Evolutionary conservation across 2,329 filamentous ascomycete species (phyloP).

Genomic region (Aureobasidium sp.): DNA sequence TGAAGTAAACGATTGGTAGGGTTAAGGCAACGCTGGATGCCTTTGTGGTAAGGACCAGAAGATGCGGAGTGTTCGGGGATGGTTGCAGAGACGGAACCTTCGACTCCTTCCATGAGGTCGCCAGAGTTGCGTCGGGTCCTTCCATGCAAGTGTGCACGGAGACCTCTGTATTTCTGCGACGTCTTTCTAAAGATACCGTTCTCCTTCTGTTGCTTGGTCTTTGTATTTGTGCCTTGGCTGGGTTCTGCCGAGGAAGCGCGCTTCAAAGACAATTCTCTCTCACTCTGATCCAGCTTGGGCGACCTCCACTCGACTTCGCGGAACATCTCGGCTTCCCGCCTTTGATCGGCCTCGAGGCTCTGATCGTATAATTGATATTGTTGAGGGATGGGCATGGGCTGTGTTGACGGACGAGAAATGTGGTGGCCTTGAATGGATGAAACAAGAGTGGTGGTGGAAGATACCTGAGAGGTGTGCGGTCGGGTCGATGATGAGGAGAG

Average conservation of each 20-base stretch:
- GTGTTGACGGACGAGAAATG: slow-evolving; percentile 9
- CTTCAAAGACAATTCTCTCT: slow-evolving; percentile 11
- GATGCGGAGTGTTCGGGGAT: slow-evolving; percentile 11
- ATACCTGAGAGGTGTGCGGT: neutral
- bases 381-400: slow-evolving; percentile 3
- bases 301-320: slow-evolving; percentile 4
- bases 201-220: slow-evolving; percentile 15
- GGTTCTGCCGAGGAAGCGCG: slow-evolving; percentile 13
- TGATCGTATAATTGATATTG: neutral
- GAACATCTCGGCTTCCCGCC: slow-evolving; percentile 9
- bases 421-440: neutral
- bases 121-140: slow-evolving; percentile 8
- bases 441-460: neutral
- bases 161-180: slow-evolving; percentile 14
- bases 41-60: slow-evolving; percentile 9
- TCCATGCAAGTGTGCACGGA: slow-evolving; percentile 4
- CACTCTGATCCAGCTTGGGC: neutral
- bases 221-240: slow-evolving; percentile 12
- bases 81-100: slow-evolving; percentile 9
- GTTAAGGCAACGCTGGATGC: slow-evolving; percentile 3
- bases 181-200: slow-evolving; percentile 16
- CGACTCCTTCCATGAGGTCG: slow-evolving; percentile 17
- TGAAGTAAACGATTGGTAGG: slow-evolving; percentile 5
- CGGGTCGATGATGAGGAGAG: neutral
- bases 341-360: neutral